These are phyloP conservation scores for Neurospora sp. DNA, from an alignment of 495 filamentous ascomycete genomes.

Conservation along the genomic window DNA sequence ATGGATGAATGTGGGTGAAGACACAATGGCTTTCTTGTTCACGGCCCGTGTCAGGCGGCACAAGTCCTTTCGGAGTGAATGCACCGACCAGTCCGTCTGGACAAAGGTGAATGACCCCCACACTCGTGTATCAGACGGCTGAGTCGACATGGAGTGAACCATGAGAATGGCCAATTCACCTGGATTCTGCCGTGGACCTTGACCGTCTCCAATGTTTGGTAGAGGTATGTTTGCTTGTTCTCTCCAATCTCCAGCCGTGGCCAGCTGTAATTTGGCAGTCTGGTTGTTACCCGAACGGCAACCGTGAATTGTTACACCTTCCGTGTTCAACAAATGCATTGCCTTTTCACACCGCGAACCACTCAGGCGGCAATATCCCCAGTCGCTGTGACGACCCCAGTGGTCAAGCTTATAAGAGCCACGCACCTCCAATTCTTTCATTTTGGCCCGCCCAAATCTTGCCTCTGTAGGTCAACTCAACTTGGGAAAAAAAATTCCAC, in stretches of 20 bases:
- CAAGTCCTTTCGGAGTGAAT: not conserved
- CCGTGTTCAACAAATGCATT: not conserved
- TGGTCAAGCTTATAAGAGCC: no score
- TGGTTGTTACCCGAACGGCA: not conserved
- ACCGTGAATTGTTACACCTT: not conserved
- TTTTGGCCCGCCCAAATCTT: no score
- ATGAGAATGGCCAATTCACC: not conserved
- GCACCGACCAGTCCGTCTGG: not conserved
- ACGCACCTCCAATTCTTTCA: no score
- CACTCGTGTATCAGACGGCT: not conserved
- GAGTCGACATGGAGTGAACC: not conserved
- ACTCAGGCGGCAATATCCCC: no score
- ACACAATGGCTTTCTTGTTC: not conserved
- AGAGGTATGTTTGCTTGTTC: not conserved
- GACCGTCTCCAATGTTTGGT: not conserved
- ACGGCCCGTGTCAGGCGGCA: not conserved
- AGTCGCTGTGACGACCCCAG: no score
- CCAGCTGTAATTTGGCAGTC: not conserved
- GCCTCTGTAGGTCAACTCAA: no score
- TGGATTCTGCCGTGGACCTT: not conserved
- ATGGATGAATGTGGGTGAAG: not conserved
- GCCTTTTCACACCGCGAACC: not conserved
- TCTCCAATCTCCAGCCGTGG: not conserved
- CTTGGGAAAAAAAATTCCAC: no score
- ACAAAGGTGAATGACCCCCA: not conserved